Evolutionary conservation across 2,329 filamentous ascomycete species (phyloP).

Genomic region (Paecilomyces niveus): DNA sequence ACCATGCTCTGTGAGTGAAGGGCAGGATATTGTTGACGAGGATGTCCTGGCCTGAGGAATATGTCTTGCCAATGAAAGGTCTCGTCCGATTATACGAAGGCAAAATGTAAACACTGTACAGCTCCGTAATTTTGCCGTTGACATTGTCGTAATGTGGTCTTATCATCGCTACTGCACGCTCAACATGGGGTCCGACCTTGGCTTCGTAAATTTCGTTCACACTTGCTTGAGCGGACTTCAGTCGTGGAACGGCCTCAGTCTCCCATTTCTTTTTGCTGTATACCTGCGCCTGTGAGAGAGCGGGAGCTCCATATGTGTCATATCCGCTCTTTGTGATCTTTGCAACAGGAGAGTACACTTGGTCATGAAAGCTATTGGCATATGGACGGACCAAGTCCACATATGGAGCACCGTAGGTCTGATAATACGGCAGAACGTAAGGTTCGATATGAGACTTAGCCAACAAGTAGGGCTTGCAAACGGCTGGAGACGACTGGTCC

Average conservation of each 20-base stretch:
- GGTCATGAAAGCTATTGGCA: constrained; percentile 47
- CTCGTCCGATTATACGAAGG: constrained; percentile 68
- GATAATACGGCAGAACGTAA: constrained; percentile 77
- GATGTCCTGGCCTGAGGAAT: constrained; percentile 59
- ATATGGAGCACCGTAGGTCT: constrained; percentile 75
- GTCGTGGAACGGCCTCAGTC: constrained; percentile 65
- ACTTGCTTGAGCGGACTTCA: constrained; percentile 57
- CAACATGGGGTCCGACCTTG: constrained; percentile 66
- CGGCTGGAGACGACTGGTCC: constrained; percentile 60
- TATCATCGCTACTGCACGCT: constrained; percentile 50
- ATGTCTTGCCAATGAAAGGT: constrained; percentile 66
- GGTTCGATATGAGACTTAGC: constrained; percentile 62
- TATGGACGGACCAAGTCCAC: constrained; percentile 72
- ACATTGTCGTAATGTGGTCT: constrained; percentile 67
- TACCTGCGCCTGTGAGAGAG: constrained; percentile 59
- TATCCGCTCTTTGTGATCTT: constrained; percentile 56
- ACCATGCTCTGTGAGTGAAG: constrained; percentile 62
- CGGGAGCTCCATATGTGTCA: constrained; percentile 66
- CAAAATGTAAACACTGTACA: constrained; percentile 65
- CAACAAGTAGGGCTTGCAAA: constrained; percentile 75
- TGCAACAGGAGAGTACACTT: constrained; percentile 62
- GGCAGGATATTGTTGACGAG: constrained; percentile 65
- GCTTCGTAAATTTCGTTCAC: constrained; percentile 62
- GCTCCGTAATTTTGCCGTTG: constrained; percentile 55
- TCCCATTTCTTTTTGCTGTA: constrained; percentile 70